Conservation (phyloP, 2,329 filamentous ascomycete genomes). For the Aureobasidium namibiae region DNA sequence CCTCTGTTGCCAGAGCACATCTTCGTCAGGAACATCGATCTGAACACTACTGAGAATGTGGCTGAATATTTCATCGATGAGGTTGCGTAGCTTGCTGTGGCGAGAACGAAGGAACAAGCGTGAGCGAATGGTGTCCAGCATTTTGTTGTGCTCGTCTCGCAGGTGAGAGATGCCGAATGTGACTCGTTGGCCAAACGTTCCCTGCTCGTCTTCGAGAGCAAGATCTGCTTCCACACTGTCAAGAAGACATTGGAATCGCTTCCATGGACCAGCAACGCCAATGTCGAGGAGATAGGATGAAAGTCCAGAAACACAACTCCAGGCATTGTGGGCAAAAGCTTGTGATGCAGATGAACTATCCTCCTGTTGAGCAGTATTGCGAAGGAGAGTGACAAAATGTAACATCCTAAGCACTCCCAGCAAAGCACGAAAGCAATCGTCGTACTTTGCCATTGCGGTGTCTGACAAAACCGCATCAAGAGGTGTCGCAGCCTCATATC, state of each 20-base stretch:
- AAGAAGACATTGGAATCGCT: conserved; percentile 58
- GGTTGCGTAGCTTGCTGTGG: conserved; percentile 20
- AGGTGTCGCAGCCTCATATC: conserved; percentile 69
- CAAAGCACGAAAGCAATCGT: conserved; percentile 72
- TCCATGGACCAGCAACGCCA: conserved; percentile 68
- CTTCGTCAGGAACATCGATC: fast-evolving
- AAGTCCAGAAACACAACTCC: conserved; percentile 68
- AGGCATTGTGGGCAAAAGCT: conserved; percentile 63
- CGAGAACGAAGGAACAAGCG: conserved; percentile 25
- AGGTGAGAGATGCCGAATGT: conserved; percentile 20
- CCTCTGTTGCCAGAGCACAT: not conserved
- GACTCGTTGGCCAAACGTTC: conserved; percentile 24
- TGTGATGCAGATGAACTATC: conserved; percentile 14
- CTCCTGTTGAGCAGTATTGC: conserved; percentile 22
- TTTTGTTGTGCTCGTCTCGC: conserved; percentile 20
- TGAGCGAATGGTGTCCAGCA: conserved; percentile 23
- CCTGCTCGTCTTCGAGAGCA: conserved; percentile 37
- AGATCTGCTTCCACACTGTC: conserved; percentile 54
- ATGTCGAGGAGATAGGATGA: conserved; percentile 73
- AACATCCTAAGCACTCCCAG: conserved; percentile 68
- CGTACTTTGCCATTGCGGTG: conserved; percentile 66
- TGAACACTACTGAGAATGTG: conserved; percentile 17
- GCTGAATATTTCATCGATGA: conserved; percentile 21
- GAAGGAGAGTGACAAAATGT: conserved; percentile 40
- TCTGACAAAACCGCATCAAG: conserved; percentile 67